Evolutionary conservation across 73 alveolate species (phyloP), one percentile per base, ranked within the genome.

Genomic region (Uronychia binucleata): DNA sequence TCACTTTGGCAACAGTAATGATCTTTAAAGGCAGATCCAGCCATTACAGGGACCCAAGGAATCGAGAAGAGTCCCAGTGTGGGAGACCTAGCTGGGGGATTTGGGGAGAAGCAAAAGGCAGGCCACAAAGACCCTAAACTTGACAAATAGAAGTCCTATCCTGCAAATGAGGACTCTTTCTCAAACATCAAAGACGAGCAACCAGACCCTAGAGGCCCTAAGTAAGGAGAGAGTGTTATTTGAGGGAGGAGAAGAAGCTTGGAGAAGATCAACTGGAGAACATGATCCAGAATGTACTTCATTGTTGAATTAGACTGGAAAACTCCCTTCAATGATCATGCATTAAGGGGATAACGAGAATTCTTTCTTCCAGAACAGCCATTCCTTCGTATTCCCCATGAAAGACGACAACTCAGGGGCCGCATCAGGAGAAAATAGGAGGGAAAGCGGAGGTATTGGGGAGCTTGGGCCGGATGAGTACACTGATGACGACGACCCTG

Each of bases 401-500:
- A 32, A 32, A 33, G 77, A 81, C 30, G 88, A 26, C 1, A 31
- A 33, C 77, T 28, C 85, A 76, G 76, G 92, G 58, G 57, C 32
- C 67, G 88, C 89, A 32, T 76, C 77, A 19, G 32, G 80, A 80
- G 77, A 80, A 89, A 92, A 77, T 96, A 94, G 79, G 89, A 94
- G 86, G 78, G 94, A 92, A 92, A 89, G 77, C 75, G 5, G n/a
- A 46, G 67, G 67, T 11, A 19, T 19, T 46, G n/a, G n/a, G n/a
- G 19, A 5, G 5, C n/a, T 11, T 46, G n/a, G 5, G 5, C 91
- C 89, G 26, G 99, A 97, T 84, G 99, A 97, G 87, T 98, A 98
- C 85, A 94, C 81, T 28, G 98, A 98, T 84, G 99, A 98, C 91
- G 99, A 98, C 78, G 99, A 98, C 81, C 98, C 99, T 8, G 99